Evolutionary conservation across 345 rosid species (phyloP).

Genomic region (Sonneratia alba): DNA sequence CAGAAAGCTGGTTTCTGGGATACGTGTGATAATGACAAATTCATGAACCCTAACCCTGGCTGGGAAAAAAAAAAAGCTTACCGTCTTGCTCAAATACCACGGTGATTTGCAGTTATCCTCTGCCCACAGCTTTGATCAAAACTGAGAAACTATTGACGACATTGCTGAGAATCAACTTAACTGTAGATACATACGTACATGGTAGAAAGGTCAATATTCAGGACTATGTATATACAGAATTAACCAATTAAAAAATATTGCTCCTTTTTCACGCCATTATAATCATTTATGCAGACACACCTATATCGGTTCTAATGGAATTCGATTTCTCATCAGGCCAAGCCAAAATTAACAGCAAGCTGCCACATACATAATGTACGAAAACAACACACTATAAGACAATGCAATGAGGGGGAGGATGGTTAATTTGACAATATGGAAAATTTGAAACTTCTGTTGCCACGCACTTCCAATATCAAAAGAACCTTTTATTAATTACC

Average conservation of each 20-base stretch:
- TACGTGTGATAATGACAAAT: not conserved
- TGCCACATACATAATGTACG: not conserved
- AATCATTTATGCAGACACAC: not conserved
- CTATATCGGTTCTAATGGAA: not conserved
- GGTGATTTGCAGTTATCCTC: not conserved
- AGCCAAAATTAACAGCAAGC: not conserved
- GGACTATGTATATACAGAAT: not conserved
- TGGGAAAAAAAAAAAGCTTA: too few relatives aligned
- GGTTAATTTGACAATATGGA: not conserved
- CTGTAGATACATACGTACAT: not conserved
- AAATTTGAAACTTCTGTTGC: not conserved
- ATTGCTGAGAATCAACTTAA: not conserved
- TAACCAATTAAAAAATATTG: not conserved
- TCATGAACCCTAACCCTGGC: not conserved
- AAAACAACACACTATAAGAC: not conserved
- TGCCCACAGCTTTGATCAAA: not conserved
- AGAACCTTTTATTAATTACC: slow-evolving; percentile 29
- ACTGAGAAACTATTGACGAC: not conserved
- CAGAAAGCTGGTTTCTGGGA: not conserved
- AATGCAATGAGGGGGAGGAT: not conserved
- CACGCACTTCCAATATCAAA: slow-evolving; percentile 13
- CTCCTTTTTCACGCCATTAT: not conserved
- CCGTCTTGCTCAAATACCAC: not conserved
- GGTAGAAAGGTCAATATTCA: not conserved
- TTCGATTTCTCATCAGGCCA: not conserved